Evolutionary conservation across 1,139 yeast genomes (phyloP).

Genomic region (Candida anutae): DNA sequence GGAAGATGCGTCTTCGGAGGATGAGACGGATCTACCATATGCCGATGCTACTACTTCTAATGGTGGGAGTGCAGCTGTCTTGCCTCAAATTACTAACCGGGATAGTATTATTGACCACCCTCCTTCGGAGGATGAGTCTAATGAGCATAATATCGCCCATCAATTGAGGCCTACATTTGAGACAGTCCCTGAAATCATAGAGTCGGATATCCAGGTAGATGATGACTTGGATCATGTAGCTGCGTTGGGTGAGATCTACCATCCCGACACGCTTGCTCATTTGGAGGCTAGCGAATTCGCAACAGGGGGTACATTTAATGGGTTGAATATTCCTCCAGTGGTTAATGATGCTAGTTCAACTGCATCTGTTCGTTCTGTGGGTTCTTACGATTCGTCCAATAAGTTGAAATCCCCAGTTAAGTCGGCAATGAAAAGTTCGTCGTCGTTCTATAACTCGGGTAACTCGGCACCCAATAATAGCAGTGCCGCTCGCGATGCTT

Average conservation of each 20-base stretch:
- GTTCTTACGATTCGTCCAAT: conserved; percentile 17
- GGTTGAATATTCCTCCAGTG: conserved; percentile 6
- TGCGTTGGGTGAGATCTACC: too few species aligned
- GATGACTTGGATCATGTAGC: too few species aligned
- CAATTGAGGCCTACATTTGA: conserved; percentile 28
- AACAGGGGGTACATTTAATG: too few species aligned
- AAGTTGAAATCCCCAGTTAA: conserved; percentile 38
- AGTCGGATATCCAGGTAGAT: too few species aligned
- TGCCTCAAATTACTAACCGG: conserved; percentile 2
- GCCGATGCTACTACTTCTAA: too few species aligned
- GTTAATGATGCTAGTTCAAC: conserved; percentile 15
- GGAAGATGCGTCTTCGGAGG: too few species aligned
- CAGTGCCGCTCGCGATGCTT: conserved; percentile 52
- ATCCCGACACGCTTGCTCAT: too few species aligned
- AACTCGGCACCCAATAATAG: conserved; percentile 7
- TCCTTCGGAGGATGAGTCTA: conserved; percentile 7
- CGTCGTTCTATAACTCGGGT: conserved; percentile 15
- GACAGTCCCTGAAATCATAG: conserved; percentile 21
- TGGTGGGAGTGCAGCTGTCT: not conserved
- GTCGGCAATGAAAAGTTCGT: conserved; percentile 55
- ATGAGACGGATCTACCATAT: too few species aligned
- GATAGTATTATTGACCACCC: conserved; percentile 4
- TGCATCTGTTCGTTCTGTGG: conserved; percentile 23
- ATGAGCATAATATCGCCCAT: conserved; percentile 15
- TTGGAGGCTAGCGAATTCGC: too few species aligned